phyloP scores from a whole-genome alignment of 2,329 filamentous ascomycete species.

The Helicocarpus griseus region DNA sequence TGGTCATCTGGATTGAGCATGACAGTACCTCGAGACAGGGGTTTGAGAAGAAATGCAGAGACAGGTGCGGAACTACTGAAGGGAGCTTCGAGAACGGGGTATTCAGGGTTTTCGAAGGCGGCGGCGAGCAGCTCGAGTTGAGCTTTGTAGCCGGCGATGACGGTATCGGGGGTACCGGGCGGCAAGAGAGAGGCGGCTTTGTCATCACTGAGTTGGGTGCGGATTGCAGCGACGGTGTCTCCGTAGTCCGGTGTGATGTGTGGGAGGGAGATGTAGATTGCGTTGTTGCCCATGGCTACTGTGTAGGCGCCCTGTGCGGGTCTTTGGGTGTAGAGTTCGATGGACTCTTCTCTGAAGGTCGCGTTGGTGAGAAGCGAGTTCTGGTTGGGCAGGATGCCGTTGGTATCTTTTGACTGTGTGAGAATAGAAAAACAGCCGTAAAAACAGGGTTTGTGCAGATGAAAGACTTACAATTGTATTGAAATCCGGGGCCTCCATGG shows the following conservation, averaged over 20 bases:
- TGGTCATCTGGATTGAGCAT: slow-evolving; percentile 29
- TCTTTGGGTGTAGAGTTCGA: neutral
- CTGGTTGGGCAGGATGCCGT: neutral
- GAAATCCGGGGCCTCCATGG: slow-evolving; percentile 4
- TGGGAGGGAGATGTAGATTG: neutral
- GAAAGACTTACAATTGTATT: neutral
- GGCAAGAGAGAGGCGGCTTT: neutral
- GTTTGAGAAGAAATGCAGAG: slow-evolving; percentile 16
- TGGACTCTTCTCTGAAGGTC: neutral
- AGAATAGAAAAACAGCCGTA: neutral
- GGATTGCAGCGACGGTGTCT: neutral
- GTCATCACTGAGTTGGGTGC: neutral
- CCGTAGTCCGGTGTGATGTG: neutral
- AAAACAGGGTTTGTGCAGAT: neutral
- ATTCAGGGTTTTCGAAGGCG: neutral
- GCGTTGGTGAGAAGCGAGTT: neutral
- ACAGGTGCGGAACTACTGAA: neutral
- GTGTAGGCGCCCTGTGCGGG: neutral
- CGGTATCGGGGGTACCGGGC: neutral
- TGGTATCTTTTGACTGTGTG: neutral
- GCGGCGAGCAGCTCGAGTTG: neutral
- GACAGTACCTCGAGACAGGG: slow-evolving; percentile 33
- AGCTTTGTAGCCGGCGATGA: neutral
- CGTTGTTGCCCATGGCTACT: neutral
- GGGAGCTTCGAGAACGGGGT: neutral